A percentile compares a stretch with the other conserved stretches of the same genome.
These are phyloP conservation scores for Metarhizium rileyi DNA, from an alignment of 2,329 filamentous ascomycete species.

Conservation along the genomic window DNA sequence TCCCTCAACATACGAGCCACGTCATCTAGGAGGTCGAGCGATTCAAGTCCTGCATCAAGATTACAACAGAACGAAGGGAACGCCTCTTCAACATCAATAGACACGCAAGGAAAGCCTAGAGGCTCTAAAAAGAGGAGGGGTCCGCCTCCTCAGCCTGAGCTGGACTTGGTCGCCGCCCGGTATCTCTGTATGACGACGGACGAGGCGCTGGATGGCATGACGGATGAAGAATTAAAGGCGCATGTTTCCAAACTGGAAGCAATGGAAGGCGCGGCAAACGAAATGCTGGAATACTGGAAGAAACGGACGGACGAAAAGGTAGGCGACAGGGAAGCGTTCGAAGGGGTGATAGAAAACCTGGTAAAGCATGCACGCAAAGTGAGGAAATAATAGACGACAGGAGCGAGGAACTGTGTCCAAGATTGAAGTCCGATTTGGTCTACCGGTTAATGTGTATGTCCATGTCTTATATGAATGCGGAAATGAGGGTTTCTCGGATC, in stretches of 20 bases:
- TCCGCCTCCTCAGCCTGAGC: slow-evolving; percentile 58
- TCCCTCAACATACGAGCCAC: slow-evolving; percentile 64
- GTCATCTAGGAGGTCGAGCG: slow-evolving; percentile 45
- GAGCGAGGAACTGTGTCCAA: slow-evolving; percentile 4
- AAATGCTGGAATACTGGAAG: slow-evolving; percentile 81
- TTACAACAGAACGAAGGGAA: slow-evolving; percentile 39
- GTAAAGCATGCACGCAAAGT: slow-evolving; percentile 85
- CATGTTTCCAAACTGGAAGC: slow-evolving; percentile 63
- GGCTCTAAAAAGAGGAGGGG: slow-evolving; percentile 39
- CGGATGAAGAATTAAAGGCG: slow-evolving; percentile 60
- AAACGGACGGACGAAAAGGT: slow-evolving; percentile 77
- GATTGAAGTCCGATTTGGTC: slow-evolving; percentile 12
- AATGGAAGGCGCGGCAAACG: slow-evolving; percentile 61
- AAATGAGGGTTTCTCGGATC: not conserved
- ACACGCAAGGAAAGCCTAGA: slow-evolving; percentile 46
- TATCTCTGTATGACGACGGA: slow-evolving; percentile 77
- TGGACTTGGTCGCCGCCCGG: slow-evolving; percentile 70
- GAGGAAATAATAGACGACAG: slow-evolving; percentile 48
- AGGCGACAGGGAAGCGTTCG: slow-evolving; percentile 86
- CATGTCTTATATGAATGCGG: slow-evolving; percentile 6
- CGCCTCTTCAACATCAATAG: slow-evolving; percentile 47
- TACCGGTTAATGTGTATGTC: slow-evolving; percentile 10
- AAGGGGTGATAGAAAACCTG: slow-evolving; percentile 92
- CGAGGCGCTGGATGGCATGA: slow-evolving; percentile 71
- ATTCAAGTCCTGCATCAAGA: slow-evolving; percentile 39